phyloP scores from a whole-genome alignment of 805 yeast species.

The Brettanomyces sp. region DNA sequence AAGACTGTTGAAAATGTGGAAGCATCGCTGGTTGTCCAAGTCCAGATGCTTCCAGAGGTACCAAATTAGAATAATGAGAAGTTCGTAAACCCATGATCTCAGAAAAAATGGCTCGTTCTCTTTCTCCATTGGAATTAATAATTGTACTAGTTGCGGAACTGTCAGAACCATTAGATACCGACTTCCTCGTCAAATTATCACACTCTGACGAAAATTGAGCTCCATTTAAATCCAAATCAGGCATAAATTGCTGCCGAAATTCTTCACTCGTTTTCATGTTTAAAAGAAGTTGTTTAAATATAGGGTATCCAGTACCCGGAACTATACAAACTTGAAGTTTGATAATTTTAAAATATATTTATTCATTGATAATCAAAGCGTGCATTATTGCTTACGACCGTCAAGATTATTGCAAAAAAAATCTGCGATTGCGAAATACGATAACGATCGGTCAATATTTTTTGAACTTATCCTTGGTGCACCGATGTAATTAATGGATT shows the following conservation, averaged over 20 bases:
- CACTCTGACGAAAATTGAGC: neutral
- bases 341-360: too few relatives aligned
- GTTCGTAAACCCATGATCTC: slow-evolving; percentile 1
- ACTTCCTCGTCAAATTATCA: neutral
- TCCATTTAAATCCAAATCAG: slow-evolving; percentile 4
- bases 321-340: too few relatives aligned
- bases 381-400: too few relatives aligned
- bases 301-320: too few relatives aligned
- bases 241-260: slow-evolving; percentile 6
- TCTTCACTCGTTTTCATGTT: slow-evolving; percentile 3
- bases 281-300: too few relatives aligned
- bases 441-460: too few relatives aligned
- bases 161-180: neutral
- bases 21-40: neutral
- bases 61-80: slow-evolving; percentile 6
- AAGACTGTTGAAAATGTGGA: too few relatives aligned
- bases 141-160: neutral
- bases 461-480: too few relatives aligned
- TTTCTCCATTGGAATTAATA: neutral
- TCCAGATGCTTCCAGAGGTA: slow-evolving; percentile 6
- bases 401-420: too few relatives aligned
- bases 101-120: neutral
- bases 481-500: too few relatives aligned
- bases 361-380: too few relatives aligned
- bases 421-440: too few relatives aligned